Conservation (phyloP, 1,139 yeast genomes). For the Candida sanyaensis region DNA sequence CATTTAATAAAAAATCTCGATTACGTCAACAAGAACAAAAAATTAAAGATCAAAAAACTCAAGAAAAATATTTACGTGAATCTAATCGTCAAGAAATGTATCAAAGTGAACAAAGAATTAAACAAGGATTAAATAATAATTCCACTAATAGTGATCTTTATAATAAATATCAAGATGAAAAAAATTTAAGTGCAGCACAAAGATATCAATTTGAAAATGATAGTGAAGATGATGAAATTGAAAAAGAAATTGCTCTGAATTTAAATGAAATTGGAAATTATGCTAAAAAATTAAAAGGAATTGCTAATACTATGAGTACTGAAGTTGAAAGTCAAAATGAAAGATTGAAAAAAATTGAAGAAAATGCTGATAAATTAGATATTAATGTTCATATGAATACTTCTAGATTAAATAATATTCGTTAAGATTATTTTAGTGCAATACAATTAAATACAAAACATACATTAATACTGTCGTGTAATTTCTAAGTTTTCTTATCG, state of each 20-base stretch:
- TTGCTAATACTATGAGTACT: conserved; percentile 47
- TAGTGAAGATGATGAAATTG: conserved; percentile 61
- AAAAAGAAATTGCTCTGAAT: conserved; percentile 54
- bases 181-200: conserved; percentile 46
- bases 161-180: conserved; percentile 53
- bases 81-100: conserved; percentile 44
- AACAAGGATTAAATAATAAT: conserved; percentile 40
- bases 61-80: conserved; percentile 55
- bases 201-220: conserved; percentile 55
- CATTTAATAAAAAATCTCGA: conserved; percentile 82
- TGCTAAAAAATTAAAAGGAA: conserved; percentile 43
- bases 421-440: no score
- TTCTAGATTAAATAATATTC: conserved; percentile 46
- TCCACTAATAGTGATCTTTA: conserved; percentile 42
- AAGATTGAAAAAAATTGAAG: conserved; percentile 52
- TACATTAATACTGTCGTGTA: no score
- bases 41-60: conserved; percentile 64
- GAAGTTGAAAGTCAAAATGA: conserved; percentile 55
- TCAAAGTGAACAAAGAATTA: conserved; percentile 48
- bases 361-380: conserved; percentile 57
- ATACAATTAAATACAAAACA: no score
- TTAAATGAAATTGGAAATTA: conserved; percentile 53
- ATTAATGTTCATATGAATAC: conserved; percentile 55
- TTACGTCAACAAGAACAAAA: conserved; percentile 74
- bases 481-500: no score